phyloP scores from a whole-genome alignment of 164 flowering plant species.

The Stephania yunnanensis region DNA sequence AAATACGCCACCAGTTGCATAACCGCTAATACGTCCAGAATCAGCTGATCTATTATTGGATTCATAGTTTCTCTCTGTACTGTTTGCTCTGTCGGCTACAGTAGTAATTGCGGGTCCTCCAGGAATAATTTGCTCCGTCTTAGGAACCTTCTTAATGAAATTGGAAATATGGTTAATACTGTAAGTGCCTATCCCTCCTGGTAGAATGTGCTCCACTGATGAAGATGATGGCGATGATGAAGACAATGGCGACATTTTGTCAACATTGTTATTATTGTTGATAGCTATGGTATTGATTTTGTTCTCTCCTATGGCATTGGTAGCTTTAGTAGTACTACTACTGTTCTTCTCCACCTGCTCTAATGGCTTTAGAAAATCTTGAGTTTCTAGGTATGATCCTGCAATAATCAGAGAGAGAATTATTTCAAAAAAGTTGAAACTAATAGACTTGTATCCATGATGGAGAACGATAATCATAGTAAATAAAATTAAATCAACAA shows the following conservation, averaged over 20 bases:
- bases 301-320: constrained; percentile 31
- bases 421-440: no score
- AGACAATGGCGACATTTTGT: constrained; percentile 32
- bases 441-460: no score
- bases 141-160: constrained; percentile 41
- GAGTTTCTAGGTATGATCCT: constrained; percentile 65
- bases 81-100: constrained; percentile 35
- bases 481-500: no score
- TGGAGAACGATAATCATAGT: no score
- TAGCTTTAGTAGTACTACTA: constrained; percentile 11
- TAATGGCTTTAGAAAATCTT: constrained; percentile 75
- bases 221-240: constrained; percentile 33
- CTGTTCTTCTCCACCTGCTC: constrained; percentile 44
- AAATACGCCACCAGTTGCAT: constrained; percentile 53
- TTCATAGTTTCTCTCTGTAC: constrained; percentile 50
- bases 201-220: constrained; percentile 65
- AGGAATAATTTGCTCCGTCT: constrained; percentile 47
- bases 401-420: constrained; percentile 6
- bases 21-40: constrained; percentile 39
- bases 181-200: constrained; percentile 93
- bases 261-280: constrained; percentile 14
- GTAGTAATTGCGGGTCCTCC: constrained; percentile 13
- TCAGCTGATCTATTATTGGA: constrained; percentile 15
- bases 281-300: background rate
- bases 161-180: constrained; percentile 65